phyloP scores from a whole-genome alignment of 192 early-diverging fungal species.

The Hyaloraphidium curvatum region DNA sequence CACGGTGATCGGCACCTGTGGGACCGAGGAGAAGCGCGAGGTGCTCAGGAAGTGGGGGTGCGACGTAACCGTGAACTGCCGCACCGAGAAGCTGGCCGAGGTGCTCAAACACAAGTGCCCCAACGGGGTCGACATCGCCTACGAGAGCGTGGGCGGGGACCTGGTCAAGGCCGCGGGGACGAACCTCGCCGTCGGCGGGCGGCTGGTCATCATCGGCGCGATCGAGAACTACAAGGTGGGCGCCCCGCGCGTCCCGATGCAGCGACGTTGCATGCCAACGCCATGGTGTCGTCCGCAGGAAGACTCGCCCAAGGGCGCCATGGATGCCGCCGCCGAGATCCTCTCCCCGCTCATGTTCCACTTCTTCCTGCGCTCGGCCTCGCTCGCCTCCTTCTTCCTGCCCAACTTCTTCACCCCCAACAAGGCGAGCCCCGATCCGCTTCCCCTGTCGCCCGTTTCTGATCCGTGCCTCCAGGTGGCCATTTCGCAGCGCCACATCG shows the following conservation, averaged over 20 bases:
- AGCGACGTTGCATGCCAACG: too few species aligned
- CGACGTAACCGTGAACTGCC: too few species aligned
- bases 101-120: too few species aligned
- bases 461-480: slow-evolving; percentile 12
- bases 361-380: slow-evolving; percentile 23
- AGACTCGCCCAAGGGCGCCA: too few species aligned
- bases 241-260: too few species aligned
- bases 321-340: neutral
- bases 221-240: slow-evolving; percentile 10
- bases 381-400: slow-evolving; percentile 33
- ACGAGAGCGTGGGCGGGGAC: too few species aligned
- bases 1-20: slow-evolving; percentile 30
- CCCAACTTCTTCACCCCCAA: slow-evolving; percentile 16
- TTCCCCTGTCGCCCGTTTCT: too few species aligned
- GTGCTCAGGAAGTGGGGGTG: neutral
- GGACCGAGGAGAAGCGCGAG: neutral
- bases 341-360: slow-evolving; percentile 7
- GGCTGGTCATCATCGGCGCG: slow-evolving; percentile 17
- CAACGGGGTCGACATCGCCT: too few species aligned
- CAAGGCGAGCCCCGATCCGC: too few species aligned
- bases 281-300: too few species aligned
- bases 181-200: slow-evolving; percentile 11
- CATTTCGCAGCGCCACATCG: slow-evolving; percentile 12
- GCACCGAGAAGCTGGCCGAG: too few species aligned
- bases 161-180: slow-evolving; percentile 15